These are phyloP conservation scores for Trametes cubensis DNA, from an alignment of 768 basidiomycete species.

Conservation along the genomic window DNA sequence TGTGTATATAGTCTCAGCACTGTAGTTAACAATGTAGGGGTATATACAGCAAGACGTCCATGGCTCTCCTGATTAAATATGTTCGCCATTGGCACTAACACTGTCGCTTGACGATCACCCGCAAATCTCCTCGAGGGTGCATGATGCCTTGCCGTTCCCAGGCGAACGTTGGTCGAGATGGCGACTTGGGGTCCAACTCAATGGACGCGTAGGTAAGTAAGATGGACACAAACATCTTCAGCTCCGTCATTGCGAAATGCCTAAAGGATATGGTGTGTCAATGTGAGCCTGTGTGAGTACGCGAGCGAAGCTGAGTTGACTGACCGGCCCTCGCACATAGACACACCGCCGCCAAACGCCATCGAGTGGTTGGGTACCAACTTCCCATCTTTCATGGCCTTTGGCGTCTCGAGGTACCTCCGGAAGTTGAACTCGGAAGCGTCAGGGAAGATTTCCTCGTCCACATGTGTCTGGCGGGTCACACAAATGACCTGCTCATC, in stretches of 20 bases:
- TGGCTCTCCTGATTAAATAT: background rate
- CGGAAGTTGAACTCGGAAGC: slow-evolving; percentile 19
- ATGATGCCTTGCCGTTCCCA: slow-evolving; percentile 23
- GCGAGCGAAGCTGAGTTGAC: background rate
- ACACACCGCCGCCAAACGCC: slow-evolving; percentile 34
- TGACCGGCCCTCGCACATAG: slow-evolving; percentile 33
- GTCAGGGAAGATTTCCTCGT: slow-evolving; percentile 26
- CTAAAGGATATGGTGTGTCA: slow-evolving; percentile 2
- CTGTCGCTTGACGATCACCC: slow-evolving; percentile 19
- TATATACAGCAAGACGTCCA: background rate
- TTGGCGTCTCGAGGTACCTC: slow-evolving; percentile 21
- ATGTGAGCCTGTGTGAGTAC: background rate
- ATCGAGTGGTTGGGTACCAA: slow-evolving; percentile 26
- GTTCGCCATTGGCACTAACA: background rate
- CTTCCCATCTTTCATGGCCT: slow-evolving; percentile 22
- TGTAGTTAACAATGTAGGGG: background rate
- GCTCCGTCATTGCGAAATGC: slow-evolving; percentile 30
- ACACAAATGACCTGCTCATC: slow-evolving; percentile 29
- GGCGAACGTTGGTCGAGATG: slow-evolving; percentile 10
- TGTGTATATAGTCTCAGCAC: background rate
- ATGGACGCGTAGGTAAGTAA: slow-evolving; percentile 22
- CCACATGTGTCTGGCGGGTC: slow-evolving; percentile 22
- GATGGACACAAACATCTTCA: slow-evolving; percentile 26
- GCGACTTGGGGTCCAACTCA: slow-evolving; percentile 22
- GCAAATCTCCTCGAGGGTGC: slow-evolving; percentile 21